A percentile compares a stretch with the other conserved stretches of the same genome.
Evolutionary conservation across 257 asterid genomes (phyloP).

Genomic region (Eustoma russellianum): DNA sequence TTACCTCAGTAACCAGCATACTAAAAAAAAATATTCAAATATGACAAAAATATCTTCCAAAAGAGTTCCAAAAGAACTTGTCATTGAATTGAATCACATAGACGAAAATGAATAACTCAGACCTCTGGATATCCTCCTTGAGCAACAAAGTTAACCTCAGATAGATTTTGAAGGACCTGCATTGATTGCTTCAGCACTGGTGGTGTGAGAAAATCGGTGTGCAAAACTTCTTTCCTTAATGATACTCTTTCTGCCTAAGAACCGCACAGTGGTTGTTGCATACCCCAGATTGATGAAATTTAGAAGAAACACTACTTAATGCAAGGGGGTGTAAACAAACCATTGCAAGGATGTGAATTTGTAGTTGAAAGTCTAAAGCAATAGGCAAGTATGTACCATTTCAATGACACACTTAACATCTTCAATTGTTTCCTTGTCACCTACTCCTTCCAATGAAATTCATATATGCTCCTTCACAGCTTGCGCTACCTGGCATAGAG

Average conservation of each 20-base stretch:
- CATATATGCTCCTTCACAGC: slow-evolving; percentile 52
- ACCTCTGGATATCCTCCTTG: slow-evolving; percentile 99
- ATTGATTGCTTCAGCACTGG: slow-evolving; percentile 63
- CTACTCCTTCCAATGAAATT: slow-evolving; percentile 34
- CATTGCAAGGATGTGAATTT: background rate
- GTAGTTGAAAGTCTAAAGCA: slow-evolving; percentile 9
- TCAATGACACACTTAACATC: slow-evolving; percentile 67
- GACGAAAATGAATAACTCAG: slow-evolving; percentile 6
- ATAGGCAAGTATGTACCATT: slow-evolving; percentile 45
- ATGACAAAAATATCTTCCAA: too few relatives aligned
- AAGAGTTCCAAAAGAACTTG: background rate
- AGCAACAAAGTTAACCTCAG: slow-evolving; percentile 54
- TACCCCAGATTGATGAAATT: slow-evolving; percentile 1
- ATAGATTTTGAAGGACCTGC: slow-evolving; percentile 45
- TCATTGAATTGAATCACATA: background rate
- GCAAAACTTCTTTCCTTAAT: slow-evolving; percentile 60
- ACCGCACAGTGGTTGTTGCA: slow-evolving; percentile 3
- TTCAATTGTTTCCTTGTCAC: slow-evolving; percentile 50
- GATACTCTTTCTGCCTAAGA: slow-evolving; percentile 73
- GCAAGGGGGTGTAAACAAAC: background rate
- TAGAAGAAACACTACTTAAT: background rate
- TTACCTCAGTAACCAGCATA: too few relatives aligned
- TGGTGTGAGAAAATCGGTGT: slow-evolving; percentile 81
- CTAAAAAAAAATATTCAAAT: too few relatives aligned
- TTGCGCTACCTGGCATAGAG: slow-evolving; percentile 37